Percentiles rank a stretch among this genome's conserved stretches.
Conservation (phyloP, 2,329 filamentous ascomycete genomes). For the Talaromyces pinophilus region DNA sequence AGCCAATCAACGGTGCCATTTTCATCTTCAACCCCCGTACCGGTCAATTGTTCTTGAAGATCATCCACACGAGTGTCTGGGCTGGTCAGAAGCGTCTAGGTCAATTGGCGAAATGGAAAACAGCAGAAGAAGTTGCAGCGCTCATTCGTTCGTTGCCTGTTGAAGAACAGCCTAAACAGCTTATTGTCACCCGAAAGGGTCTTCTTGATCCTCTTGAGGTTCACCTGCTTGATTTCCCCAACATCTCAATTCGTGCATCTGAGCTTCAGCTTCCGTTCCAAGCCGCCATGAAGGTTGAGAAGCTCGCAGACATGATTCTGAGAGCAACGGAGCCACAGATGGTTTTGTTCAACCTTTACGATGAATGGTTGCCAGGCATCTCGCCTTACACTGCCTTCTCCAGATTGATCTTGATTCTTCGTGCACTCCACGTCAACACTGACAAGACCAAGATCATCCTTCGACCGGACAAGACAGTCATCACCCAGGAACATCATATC, state of each 20-base stretch:
- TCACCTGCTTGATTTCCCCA: constrained; percentile 95
- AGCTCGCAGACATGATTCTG: constrained; percentile 97
- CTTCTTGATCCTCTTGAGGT: constrained; percentile 95
- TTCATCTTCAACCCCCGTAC: constrained; percentile 99
- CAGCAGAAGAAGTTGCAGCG: constrained; percentile 97
- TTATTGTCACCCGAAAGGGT: constrained; percentile 97
- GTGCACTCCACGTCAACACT: constrained; percentile 93
- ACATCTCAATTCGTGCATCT: constrained; percentile 96
- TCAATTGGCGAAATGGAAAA: constrained; percentile 99
- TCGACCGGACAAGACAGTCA: constrained; percentile 94
- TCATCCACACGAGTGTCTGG: constrained; percentile 99
- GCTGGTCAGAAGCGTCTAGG: constrained; percentile 98
- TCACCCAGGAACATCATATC: constrained; percentile 98
- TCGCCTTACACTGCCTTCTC: constrained; percentile 99
- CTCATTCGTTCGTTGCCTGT: constrained; percentile 93
- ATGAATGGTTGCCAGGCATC: constrained; percentile 98
- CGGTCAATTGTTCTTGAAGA: constrained; percentile 96
- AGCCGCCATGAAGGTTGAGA: constrained; percentile 99
- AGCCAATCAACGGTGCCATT: constrained; percentile 98
- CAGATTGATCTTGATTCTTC: constrained; percentile 85
- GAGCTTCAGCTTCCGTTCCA: constrained; percentile 98
- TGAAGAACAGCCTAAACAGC: constrained; percentile 97
- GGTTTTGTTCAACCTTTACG: constrained; percentile 98
- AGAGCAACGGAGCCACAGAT: constrained; percentile 98
- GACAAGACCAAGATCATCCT: constrained; percentile 97